Evolutionary conservation across 495 filamentous ascomycete genomes (phyloP), one percentile per base, ranked within the genome.

Genomic region (Cercophora newfieldiana): DNA sequence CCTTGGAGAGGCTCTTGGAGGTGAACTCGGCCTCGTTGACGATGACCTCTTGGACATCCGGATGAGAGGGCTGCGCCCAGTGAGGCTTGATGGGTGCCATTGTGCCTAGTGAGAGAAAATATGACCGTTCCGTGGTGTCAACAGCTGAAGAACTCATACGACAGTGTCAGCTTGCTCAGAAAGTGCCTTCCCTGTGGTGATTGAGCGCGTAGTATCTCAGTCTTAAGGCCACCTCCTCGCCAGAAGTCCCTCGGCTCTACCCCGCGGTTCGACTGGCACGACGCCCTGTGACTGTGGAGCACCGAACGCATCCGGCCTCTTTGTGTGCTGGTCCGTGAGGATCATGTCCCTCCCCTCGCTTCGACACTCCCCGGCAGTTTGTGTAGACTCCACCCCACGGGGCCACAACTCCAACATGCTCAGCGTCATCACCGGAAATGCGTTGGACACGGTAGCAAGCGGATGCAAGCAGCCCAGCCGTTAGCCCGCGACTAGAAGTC

Each of bases 1-100:
- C 75, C 48, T 81, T 82, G 44, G 88, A 91, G 67, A 85, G 72
- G 66, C 87, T 86, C 62, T 87, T 85, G 70, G 86, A 85, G 63
- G 80, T 81, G 78, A 88, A 92, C 65, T 78, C 78, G 67, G 66
- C 70, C 59, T 75, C 74, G 68, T 80, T 78, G 70, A 76, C 72
- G 66, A 87, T 69, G 70, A 88, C 85, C 24, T 80, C 71, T 66
- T 84, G 77, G 69, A 86, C 72, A 51, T 79, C 69, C 59, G 82
- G 81, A 66, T 86, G 82, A 31, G 83, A 85, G 54, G 83, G 84
- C 66, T 82, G 83, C 10, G 64, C 28, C 84, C 84, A 86, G 73
- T 77, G 71, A 14, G 83, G 84, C 66, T 68, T 81, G 21, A 86
- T 68, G 30, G 82, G 80, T 30, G 82, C 77, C 81, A 83, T 83